Evolutionary conservation across 2,329 filamentous ascomycete species (phyloP), one percentile per base, ranked within the genome.

Genomic region (Dactylonectria estremocensis): DNA sequence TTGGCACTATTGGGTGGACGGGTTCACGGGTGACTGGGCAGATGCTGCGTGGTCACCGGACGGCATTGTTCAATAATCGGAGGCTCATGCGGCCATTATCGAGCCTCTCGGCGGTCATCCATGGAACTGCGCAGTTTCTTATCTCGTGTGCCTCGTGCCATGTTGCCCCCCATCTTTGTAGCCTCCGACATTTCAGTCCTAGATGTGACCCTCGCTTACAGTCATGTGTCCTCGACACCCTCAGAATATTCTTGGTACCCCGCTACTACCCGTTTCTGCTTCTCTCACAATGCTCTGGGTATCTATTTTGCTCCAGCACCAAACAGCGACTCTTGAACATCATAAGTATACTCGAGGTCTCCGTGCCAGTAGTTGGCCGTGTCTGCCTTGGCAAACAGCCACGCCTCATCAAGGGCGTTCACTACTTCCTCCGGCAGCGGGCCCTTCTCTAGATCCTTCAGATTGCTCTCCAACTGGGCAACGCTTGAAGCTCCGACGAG

Each of bases 391-490:
- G 88, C 84, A n/a, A 92, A 83, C 73, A 85, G 70, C 94, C 95
- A 97, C 3, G 93, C 94, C 80, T 93, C 84, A 73, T 97, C 93
- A 65, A 97, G 83, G 13, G 88, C 90, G 77, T 91, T 81, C 10
- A 97, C 87, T 16, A 97, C 91, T 28, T 94, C 93, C 13, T 93
- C 89, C 0, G 93, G 93, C 69, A 97, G 82, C 1, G 93, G 93
- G 0, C 93, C 92, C 87, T 90, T 89, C 77, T 91, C 88, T 33
- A 91, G 77, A 68, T 86, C 82, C 64, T 85, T 81, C 60, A 91
- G 80, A 77, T 91, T 91, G 70, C 84, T 81, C 73, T 86, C 83
- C 37, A 91, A 81, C 80, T 92, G 89, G 58, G 83, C 82, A 54
- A 86, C 80, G 73, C 84, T 89, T 63, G 87, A 90, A 57, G 89